Evolutionary conservation across 371 early-diverging fungal genomes (phyloP), one percentile per base, ranked within the genome.

Genomic region (Rhizopus stolonifer): DNA sequence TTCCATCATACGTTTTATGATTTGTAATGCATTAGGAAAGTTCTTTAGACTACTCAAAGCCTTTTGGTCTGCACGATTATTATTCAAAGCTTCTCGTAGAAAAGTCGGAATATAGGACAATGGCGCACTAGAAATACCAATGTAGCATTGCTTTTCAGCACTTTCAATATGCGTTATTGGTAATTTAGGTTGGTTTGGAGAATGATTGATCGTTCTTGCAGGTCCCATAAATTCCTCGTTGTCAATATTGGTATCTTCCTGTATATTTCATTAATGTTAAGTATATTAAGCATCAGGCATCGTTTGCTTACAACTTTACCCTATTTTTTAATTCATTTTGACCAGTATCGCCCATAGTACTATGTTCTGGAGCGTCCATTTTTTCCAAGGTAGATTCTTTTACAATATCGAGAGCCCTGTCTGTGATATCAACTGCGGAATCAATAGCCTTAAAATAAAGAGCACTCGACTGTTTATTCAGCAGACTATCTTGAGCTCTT

Each of bases 221-320:
- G 47, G 32, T 17, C 47, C 32, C 47, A 47, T 47, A 9, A 47
- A 46, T 31, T 46, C 32, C 9, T 9, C 31, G 7, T 31, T 5
- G 0, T 31, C 31, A 46, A 21, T 32, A 18, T 46, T 17, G 47
- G 47, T 2, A 47, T 22, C 42, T n/a, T 49, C 49, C 49, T 56
- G 13, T 56, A 56, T 56, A 56, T 56, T 48, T 55, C 48, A 42
- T 55, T 31, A 48, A 32, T 55, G 4, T 39, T 48, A 31, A 43
- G 23, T 56, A 56, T 5, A 56, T 18, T 43, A n/a, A n/a, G n/a
- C n/a, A n/a, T n/a, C n/a, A n/a, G n/a, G n/a, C n/a, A n/a, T n/a
- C n/a, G n/a, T n/a, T n/a, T n/a, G n/a, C n/a, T n/a, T n/a, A n/a
- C n/a, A n/a, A n/a, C n/a, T n/a, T n/a, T n/a, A n/a, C n/a, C n/a